Base-by-base conservation (phyloP, 345 rosid species). In the Aquilaria sinensis region DNA sequence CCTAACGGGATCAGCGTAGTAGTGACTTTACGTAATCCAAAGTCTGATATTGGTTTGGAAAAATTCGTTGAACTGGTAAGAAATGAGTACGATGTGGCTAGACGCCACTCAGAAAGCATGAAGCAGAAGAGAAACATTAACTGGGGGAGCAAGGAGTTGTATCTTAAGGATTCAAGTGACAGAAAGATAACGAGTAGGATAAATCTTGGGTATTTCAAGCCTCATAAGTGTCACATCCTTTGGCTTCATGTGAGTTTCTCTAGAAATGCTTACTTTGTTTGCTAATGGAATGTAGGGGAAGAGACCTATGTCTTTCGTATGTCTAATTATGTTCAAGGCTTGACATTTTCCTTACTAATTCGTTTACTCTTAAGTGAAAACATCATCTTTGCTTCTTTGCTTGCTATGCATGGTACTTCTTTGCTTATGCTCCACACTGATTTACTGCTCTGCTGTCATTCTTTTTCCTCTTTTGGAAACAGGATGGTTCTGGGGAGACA, bases 401-500 rank as follows among this genome's bases (percentile, higher is more conserved):
- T 23, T 47, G 13, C 13, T 46, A 6, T 45, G 52, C 66, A 68
- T 60, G 64, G 67, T 57, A 73, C 4, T 71, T 65, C 23, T 51
- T 51, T 63, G 5, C 4, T 12, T 13, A 37, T 37, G 43, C 43
- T 37, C 1, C 43, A 37, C 2, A 37, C 8, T 37, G 23, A 23
- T 37, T 37, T 0, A 6, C 53, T 30, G 12, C 13, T 31, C 47
- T 31, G 4, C 7, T 64, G 4, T 34, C 31, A 15, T 32, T 47
- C 8, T 11, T 57, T 57, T 72, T 68, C 31, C 37, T 54, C 5
- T 53, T 31, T 46, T 13, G 41, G 53, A n/a, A 58, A 51, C 63
- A 89, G 96, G 96, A 89, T 65, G 87, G 90, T 10, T 73, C 82
- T 13, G 56, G 67, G 56, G 55, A n/a, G 51, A 6, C 64, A 11